Evolutionary conservation across 108 stramenopile genomes (phyloP).

Genomic region (Mediolabrus comicus): DNA sequence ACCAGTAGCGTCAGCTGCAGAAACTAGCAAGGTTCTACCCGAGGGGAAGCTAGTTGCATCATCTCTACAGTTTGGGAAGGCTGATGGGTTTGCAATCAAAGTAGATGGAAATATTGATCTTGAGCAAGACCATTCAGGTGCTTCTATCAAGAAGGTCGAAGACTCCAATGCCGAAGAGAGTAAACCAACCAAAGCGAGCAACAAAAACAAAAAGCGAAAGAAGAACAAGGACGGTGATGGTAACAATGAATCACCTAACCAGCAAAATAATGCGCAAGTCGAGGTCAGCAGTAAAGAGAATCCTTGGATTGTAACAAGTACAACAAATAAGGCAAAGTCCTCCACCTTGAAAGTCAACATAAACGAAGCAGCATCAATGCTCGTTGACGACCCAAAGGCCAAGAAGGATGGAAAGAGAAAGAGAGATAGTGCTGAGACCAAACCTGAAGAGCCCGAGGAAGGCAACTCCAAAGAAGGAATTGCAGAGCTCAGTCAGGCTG

Average conservation of each 20-base stretch:
- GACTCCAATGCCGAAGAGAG: constrained; percentile 3
- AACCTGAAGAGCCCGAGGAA: not conserved
- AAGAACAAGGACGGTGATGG: not conserved
- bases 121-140: constrained; percentile 1
- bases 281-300: constrained; percentile 25
- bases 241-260: not conserved
- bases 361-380: constrained; percentile 45
- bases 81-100: constrained; percentile 53
- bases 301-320: constrained; percentile 39
- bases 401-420: constrained; percentile 8
- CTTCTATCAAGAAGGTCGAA: constrained; percentile 15
- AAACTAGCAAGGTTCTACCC: constrained; percentile 61
- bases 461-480: constrained; percentile 12
- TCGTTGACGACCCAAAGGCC: constrained; percentile 22
- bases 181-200: constrained; percentile 16
- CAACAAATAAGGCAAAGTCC: constrained; percentile 13
- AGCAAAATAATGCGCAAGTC: not conserved
- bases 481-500: constrained; percentile 71
- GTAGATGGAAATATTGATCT: constrained; percentile 19
- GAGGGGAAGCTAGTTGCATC: constrained; percentile 82
- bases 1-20: constrained; percentile 64
- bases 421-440: not conserved
- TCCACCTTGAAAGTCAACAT: constrained; percentile 20
- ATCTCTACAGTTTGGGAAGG: constrained; percentile 74
- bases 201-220: constrained; percentile 31